Conservation (phyloP, 441 rosid genomes). For the Euphorbia corollata region DNA sequence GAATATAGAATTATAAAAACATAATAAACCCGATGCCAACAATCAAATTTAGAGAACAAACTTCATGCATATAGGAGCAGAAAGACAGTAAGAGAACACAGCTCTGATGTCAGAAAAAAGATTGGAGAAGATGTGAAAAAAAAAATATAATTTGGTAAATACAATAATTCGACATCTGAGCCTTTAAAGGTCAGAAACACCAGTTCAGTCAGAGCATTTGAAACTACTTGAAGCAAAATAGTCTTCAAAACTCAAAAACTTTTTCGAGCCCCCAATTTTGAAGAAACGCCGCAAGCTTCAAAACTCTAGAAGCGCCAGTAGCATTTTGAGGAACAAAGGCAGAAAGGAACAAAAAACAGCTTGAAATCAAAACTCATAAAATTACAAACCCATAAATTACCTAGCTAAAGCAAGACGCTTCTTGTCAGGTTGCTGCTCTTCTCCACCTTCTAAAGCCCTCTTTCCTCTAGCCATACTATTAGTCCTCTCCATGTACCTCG, state of each 20-base stretch:
- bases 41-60: background rate
- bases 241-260: background rate
- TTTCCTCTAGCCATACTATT: conserved; percentile 82
- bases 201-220: background rate
- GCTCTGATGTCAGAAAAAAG: background rate
- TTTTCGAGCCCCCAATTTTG: background rate
- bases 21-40: background rate
- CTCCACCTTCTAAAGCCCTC: conserved; percentile 59
- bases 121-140: background rate
- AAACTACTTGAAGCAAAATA: background rate
- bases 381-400: conserved; percentile 24
- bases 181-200: background rate
- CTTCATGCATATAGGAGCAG: background rate
- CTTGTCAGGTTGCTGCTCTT: conserved; percentile 68
- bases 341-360: background rate
- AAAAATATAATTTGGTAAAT: background rate
- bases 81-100: background rate
- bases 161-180: background rate
- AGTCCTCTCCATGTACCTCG: conserved; percentile 80
- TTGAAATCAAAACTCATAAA: no score
- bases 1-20: background rate
- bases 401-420: conserved; percentile 95
- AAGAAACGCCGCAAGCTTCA: background rate
- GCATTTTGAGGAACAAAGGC: background rate
- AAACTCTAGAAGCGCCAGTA: background rate